These are phyloP conservation scores for Penicillium turbatum DNA, from an alignment of 495 filamentous ascomycete species.

Conservation along the genomic window DNA sequence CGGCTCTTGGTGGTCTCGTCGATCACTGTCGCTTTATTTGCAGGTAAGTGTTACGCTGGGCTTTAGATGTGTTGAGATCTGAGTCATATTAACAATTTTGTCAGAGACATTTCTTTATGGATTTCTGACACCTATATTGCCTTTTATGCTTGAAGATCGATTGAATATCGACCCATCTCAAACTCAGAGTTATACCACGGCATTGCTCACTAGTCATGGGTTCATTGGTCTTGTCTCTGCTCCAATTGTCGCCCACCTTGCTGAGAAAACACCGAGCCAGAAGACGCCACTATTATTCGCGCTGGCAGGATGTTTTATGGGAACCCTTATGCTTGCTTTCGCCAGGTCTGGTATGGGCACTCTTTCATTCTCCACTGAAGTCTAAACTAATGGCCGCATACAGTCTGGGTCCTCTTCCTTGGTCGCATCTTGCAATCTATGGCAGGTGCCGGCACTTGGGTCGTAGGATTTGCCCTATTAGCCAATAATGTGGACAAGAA, in stretches of 20 bases:
- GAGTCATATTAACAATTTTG: conserved; percentile 1
- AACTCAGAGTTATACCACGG: conserved; percentile 19
- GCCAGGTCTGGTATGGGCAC: neutral
- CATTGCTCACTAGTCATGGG: conserved; percentile 17
- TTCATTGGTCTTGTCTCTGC: conserved; percentile 14
- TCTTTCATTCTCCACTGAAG: neutral
- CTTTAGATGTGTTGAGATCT: neutral
- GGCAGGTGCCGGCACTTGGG: conserved; percentile 14
- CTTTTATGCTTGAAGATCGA: conserved; percentile 26
- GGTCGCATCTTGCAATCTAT: conserved; percentile 19
- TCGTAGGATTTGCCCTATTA: conserved; percentile 16
- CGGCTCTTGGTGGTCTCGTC: conserved; percentile 15
- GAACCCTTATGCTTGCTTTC: conserved; percentile 21
- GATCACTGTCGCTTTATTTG: conserved; percentile 16
- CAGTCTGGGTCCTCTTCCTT: conserved; percentile 10
- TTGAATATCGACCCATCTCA: conserved; percentile 17
- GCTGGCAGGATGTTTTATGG: conserved; percentile 14
- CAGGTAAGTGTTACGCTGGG: conserved; percentile 11
- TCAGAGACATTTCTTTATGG: conserved; percentile 29
- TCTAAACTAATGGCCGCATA: neutral
- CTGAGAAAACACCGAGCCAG: conserved; percentile 17
- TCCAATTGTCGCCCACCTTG: conserved; percentile 28
- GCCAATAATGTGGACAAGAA: conserved; percentile 9
- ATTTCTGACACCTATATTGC: conserved; percentile 27
- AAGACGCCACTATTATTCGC: conserved; percentile 21